Evolutionary conservation across 495 filamentous ascomycete genomes (phyloP).

Genomic region (Articulospora tetracladia): DNA sequence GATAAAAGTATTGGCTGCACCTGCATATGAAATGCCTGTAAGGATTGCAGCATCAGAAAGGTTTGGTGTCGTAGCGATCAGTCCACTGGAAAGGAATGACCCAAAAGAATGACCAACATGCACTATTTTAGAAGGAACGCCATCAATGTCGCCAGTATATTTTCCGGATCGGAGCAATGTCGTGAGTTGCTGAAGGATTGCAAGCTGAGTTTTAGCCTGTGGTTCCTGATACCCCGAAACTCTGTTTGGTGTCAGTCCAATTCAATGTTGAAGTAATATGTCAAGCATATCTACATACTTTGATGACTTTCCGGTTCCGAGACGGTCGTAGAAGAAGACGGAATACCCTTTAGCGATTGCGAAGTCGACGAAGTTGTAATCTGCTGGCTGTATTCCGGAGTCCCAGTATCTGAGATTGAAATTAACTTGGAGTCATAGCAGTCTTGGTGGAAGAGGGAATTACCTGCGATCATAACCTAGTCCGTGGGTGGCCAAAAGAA

Average conservation of each 20-base stretch:
- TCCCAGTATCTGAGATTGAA: slow-evolving; percentile 46
- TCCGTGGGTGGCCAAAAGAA: slow-evolving; percentile 4
- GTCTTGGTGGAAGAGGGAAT: neutral
- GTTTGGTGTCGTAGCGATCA: slow-evolving; percentile 44
- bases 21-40: slow-evolving; percentile 46
- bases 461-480: slow-evolving; percentile 7
- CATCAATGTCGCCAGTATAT: slow-evolving; percentile 10
- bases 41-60: slow-evolving; percentile 53
- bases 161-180: slow-evolving; percentile 32
- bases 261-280: neutral
- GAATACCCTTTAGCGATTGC: slow-evolving; percentile 43
- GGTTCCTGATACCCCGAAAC: slow-evolving; percentile 1
- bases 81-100: slow-evolving; percentile 38
- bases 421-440: neutral
- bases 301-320: slow-evolving; percentile 49
- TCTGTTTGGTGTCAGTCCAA: neutral
- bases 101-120: slow-evolving; percentile 57
- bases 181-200: slow-evolving; percentile 44
- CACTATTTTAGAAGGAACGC: slow-evolving; percentile 42
- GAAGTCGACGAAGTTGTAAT: slow-evolving; percentile 45
- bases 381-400: slow-evolving; percentile 41
- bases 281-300: slow-evolving; percentile 39
- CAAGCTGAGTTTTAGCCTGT: slow-evolving; percentile 35
- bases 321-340: slow-evolving; percentile 47
- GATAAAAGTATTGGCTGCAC: neutral